Conservation (phyloP, 306 rosid species). For the Prunus kanzakura region DNA sequence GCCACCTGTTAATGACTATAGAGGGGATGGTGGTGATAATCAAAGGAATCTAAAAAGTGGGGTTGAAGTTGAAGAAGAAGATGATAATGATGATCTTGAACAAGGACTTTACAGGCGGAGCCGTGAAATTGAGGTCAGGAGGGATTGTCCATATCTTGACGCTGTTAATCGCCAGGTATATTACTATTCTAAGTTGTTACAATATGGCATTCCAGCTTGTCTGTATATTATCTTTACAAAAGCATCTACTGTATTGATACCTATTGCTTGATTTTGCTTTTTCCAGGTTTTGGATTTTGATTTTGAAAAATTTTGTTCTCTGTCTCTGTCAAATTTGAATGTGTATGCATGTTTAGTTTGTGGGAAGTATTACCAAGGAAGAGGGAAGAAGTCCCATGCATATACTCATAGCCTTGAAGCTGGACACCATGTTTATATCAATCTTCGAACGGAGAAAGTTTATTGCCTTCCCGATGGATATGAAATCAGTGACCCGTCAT, state of each 20-base stretch:
- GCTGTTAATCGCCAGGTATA: constrained; percentile 95
- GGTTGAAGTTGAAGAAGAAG: constrained; percentile 36
- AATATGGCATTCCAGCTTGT: background rate
- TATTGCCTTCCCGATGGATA: constrained; percentile 98
- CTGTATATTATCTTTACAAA: background rate
- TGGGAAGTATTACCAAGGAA: constrained; percentile 94
- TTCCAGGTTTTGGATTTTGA: constrained; percentile 95
- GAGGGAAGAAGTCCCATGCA: constrained; percentile 94
- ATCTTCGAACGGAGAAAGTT: constrained; percentile 89
- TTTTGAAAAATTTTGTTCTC: constrained; percentile 92
- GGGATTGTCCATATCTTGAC: constrained; percentile 94
- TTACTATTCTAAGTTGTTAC: background rate
- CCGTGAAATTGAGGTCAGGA: constrained; percentile 81
- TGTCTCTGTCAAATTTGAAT: constrained; percentile 81
- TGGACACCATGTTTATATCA: constrained; percentile 91
- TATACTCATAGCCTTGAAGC: constrained; percentile 97
- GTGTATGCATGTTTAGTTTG: constrained; percentile 96
- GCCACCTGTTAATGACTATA: background rate
- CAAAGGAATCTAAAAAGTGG: constrained; percentile 31
- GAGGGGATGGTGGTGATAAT: constrained; percentile 5
- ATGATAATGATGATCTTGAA: constrained; percentile 52
- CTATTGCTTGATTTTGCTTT: background rate
- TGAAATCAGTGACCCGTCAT: constrained; percentile 94
- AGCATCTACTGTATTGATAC: background rate
- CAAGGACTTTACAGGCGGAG: constrained; percentile 37